These are phyloP conservation scores for Fusarium clavum DNA, from an alignment of 2,329 filamentous ascomycete genomes.

Conservation along the genomic window DNA sequence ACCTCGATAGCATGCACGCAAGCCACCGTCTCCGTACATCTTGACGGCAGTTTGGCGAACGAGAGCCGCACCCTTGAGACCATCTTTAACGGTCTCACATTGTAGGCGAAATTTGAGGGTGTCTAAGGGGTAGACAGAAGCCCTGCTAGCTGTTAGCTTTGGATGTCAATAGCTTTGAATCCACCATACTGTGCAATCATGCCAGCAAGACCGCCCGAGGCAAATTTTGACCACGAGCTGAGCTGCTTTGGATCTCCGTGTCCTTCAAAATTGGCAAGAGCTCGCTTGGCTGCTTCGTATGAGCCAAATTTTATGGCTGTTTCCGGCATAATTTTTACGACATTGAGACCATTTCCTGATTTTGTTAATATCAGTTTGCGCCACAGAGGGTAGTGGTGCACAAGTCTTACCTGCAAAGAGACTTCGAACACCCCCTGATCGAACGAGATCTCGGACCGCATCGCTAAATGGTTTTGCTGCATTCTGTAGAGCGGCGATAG, in stretches of 20 bases:
- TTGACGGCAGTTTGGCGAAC: constrained; percentile 85
- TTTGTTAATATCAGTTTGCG: constrained; percentile 14
- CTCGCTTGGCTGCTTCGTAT: constrained; percentile 93
- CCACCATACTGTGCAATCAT: constrained; percentile 88
- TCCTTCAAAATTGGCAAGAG: constrained; percentile 87
- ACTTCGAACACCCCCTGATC: constrained; percentile 85
- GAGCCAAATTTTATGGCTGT: constrained; percentile 98
- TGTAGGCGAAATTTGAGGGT: constrained; percentile 87
- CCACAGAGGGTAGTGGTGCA: neutral
- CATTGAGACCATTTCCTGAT: constrained; percentile 94
- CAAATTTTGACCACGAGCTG: constrained; percentile 86
- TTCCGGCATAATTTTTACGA: constrained; percentile 98
- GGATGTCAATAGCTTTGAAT: neutral
- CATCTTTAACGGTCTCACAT: constrained; percentile 90
- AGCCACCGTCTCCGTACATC: constrained; percentile 83
- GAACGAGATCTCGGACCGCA: constrained; percentile 83
- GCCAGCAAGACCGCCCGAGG: constrained; percentile 89
- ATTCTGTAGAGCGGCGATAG: constrained; percentile 72
- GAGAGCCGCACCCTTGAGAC: constrained; percentile 83
- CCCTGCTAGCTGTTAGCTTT: constrained; percentile 59
- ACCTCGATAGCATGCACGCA: constrained; percentile 86
- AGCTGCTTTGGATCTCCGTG: constrained; percentile 85
- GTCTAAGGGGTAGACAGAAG: constrained; percentile 94
- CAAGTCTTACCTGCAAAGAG: constrained; percentile 84
- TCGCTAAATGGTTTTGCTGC: constrained; percentile 76